Conservation (phyloP, 192 early-diverging fungal genomes). For the Polychytrium aggregatum region DNA sequence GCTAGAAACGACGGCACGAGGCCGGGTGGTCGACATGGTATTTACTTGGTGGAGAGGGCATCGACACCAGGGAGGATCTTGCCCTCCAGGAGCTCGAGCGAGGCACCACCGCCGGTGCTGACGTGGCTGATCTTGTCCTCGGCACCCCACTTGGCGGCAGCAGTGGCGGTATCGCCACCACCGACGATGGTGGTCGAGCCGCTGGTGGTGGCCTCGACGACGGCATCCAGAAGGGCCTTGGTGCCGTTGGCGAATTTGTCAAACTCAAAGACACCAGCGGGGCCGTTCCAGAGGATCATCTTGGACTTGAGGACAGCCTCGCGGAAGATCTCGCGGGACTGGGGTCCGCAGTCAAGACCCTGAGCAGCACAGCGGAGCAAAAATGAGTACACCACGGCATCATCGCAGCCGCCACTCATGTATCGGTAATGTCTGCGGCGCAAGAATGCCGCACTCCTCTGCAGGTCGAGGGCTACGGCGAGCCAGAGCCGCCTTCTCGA, state of each 20-base stretch:
- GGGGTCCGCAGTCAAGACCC: slow-evolving; percentile 84
- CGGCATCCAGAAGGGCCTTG: slow-evolving; percentile 71
- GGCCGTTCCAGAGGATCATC: slow-evolving; percentile 98
- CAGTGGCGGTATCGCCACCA: slow-evolving; percentile 97
- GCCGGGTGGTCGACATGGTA: too few species aligned
- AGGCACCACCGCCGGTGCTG: slow-evolving; percentile 93
- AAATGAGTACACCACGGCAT: too few species aligned
- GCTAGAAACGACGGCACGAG: too few species aligned
- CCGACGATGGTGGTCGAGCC: slow-evolving; percentile 86
- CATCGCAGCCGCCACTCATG: too few species aligned
- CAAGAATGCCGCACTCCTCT: too few species aligned
- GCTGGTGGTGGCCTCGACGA: slow-evolving; percentile 67
- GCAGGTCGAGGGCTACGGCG: too few species aligned
- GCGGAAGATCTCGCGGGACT: slow-evolving; percentile 63
- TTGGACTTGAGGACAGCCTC: slow-evolving; percentile 61
- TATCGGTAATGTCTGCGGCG: too few species aligned
- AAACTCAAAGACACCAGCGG: slow-evolving; percentile 96
- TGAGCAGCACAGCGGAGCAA: too few species aligned
- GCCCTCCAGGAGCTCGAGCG: slow-evolving; percentile 91
- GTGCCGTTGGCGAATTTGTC: slow-evolving; percentile 85
- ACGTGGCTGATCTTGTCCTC: slow-evolving; percentile 88
- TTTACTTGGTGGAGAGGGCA: too few species aligned
- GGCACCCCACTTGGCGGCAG: slow-evolving; percentile 74
- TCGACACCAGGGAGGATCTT: slow-evolving; percentile 61
- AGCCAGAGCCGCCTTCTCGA: too few species aligned